Percentiles rank a stretch among this genome's conserved stretches.
These are phyloP conservation scores for Datura wrightii DNA, from an alignment of 257 asterid genomes.

Conservation along the genomic window DNA sequence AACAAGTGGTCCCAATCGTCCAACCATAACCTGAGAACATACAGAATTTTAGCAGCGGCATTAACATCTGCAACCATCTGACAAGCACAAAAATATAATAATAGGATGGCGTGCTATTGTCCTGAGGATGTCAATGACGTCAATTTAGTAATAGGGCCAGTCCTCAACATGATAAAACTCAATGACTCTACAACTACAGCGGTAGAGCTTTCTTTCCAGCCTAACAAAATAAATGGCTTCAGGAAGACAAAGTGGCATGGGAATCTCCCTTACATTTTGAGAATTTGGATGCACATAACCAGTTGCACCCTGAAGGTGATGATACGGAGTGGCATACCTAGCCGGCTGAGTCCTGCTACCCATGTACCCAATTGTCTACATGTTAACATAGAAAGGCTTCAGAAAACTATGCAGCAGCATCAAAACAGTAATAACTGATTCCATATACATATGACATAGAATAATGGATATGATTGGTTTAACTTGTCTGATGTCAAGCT, in stretches of 20 bases:
- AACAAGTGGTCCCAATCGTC: conserved; percentile 67
- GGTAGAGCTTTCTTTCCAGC: neutral
- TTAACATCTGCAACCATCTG: neutral
- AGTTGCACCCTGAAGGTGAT: conserved; percentile 56
- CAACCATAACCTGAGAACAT: conserved; percentile 67
- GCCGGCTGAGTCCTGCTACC: conserved; percentile 63
- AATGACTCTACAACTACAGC: neutral
- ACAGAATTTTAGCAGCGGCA: neutral
- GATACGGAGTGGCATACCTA: conserved; percentile 66
- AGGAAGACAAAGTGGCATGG: neutral
- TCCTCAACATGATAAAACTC: neutral
- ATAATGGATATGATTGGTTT: neutral
- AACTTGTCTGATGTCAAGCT: neutral
- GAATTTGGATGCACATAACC: conserved; percentile 63
- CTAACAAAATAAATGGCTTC: neutral
- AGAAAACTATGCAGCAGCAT: conserved; percentile 7
- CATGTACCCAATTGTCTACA: conserved; percentile 64
- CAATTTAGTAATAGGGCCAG: conserved; percentile 8
- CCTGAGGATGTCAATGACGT: neutral
- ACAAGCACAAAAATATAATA: conserved; percentile 26
- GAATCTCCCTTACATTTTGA: conserved; percentile 59
- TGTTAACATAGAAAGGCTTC: conserved; percentile 28
- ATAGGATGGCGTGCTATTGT: conserved; percentile 17
- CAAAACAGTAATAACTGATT: neutral
- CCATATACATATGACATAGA: neutral